phyloP scores from a whole-genome alignment of 371 early-diverging fungal genomes.

The Rhizopus sp. region DNA sequence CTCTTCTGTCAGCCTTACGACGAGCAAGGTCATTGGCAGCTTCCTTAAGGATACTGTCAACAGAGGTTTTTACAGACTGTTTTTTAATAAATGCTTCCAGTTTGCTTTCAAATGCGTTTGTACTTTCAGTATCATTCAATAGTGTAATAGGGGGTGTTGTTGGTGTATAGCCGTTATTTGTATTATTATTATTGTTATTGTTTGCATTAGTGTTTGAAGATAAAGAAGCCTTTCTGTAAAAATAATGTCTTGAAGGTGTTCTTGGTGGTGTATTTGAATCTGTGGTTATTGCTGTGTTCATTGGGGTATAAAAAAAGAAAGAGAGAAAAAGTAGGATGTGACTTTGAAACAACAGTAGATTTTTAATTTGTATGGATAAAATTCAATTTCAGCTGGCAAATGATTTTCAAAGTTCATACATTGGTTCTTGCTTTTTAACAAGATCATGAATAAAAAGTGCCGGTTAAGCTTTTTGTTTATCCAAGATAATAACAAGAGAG shows the following conservation, averaged over 20 bases:
- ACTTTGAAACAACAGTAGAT: too few species aligned
- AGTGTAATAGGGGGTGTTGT: constrained; percentile 7
- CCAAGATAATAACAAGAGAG: too few species aligned
- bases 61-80: constrained; percentile 1
- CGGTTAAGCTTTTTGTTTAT: too few species aligned
- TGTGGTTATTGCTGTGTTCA: constrained; percentile 10
- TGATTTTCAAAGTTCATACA: too few species aligned
- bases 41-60: constrained; percentile 2
- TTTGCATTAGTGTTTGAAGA: background rate
- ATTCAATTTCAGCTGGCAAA: too few species aligned
- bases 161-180: background rate
- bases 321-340: background rate
- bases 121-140: constrained; percentile 15
- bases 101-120: constrained; percentile 21
- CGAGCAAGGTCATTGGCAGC: constrained; percentile 18
- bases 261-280: constrained; percentile 14
- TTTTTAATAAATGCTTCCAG: constrained; percentile 16
- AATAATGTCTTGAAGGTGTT: constrained; percentile 23
- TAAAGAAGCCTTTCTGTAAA: constrained; percentile 25
- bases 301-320: background rate
- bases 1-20: constrained; percentile 27
- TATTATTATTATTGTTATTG: background rate
- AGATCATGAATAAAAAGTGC: too few species aligned
- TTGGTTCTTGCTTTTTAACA: too few species aligned
- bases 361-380: too few species aligned